Conservation (phyloP, 202 grass and related monocot species). For the Panicum hallii region DNA sequence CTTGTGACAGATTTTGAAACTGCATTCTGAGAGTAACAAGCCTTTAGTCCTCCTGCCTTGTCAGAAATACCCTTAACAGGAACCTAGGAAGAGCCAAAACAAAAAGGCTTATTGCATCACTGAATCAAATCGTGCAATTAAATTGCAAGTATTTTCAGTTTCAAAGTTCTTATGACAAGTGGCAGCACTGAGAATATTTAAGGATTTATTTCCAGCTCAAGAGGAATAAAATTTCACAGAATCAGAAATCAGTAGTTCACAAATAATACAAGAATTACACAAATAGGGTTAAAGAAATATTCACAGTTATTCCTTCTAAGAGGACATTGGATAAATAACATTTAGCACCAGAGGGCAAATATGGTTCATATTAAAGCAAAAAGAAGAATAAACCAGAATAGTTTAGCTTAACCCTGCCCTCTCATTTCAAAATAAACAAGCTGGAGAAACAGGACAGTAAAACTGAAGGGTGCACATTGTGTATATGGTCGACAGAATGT, state of each 20-base stretch:
- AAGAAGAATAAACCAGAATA: constrained; percentile 25
- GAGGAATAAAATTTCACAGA: background rate
- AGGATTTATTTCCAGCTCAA: constrained; percentile 5
- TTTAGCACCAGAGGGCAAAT: constrained; percentile 31
- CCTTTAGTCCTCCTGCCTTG: constrained; percentile 43
- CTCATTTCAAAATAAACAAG: constrained; percentile 37
- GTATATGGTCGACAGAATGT: constrained; percentile 11
- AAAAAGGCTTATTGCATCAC: constrained; percentile 34
- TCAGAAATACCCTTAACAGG: constrained; percentile 36
- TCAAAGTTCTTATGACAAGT: constrained; percentile 10
- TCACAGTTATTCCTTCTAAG: background rate
- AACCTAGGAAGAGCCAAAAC: constrained; percentile 48
- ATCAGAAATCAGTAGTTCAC: constrained; percentile 17
- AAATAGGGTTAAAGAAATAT: background rate
- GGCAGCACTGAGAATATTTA: background rate
- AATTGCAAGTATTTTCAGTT: constrained; percentile 20
- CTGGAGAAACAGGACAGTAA: constrained; percentile 12
- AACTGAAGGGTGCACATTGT: constrained; percentile 10
- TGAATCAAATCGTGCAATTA: constrained; percentile 8
- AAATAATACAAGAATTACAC: constrained; percentile 5
- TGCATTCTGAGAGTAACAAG: constrained; percentile 43
- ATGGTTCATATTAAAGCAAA: constrained; percentile 24
- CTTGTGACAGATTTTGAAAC: constrained; percentile 44
- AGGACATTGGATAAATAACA: constrained; percentile 6
- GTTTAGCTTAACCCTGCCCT: constrained; percentile 14